A percentile compares a stretch with the other conserved stretches of the same genome.
Conservation (phyloP, 352 stramenopile species). For the Peronospora destructor region DNA sequence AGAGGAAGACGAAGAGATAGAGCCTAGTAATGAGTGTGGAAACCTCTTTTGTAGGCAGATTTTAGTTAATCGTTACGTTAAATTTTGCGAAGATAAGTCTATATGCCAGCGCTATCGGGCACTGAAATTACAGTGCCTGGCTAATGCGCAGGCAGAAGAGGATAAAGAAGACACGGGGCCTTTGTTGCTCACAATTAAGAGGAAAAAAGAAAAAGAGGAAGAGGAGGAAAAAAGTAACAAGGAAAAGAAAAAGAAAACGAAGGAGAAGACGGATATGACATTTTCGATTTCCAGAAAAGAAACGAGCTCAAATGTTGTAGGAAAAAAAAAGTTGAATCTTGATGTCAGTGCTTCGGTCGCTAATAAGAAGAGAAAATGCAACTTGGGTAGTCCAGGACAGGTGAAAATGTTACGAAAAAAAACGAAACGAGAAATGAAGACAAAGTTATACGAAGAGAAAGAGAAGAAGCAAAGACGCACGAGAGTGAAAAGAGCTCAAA, state of each 20-base stretch:
- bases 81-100: conserved; percentile 41
- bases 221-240: conserved; percentile 7
- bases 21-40: conserved; percentile 19
- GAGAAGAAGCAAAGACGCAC: conserved; percentile 19
- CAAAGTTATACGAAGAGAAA: conserved; percentile 3
- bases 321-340: conserved; percentile 5
- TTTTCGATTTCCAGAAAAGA: conserved; percentile 32
- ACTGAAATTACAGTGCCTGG: conserved; percentile 41
- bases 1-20: conserved; percentile 2
- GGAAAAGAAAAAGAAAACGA: conserved; percentile 7
- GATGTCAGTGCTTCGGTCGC: not conserved
- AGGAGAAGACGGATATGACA: conserved; percentile 3
- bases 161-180: conserved; percentile 16
- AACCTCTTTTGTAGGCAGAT: conserved; percentile 51
- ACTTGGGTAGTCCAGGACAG: conserved; percentile 4
- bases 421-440: conserved; percentile 4
- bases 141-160: conserved; percentile 19
- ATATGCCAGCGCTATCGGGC: conserved; percentile 54
- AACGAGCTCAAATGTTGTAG: conserved; percentile 10
- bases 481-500: conserved; percentile 11
- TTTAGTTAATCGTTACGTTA: conserved; percentile 34
- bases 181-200: conserved; percentile 6
- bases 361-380: conserved; percentile 3
- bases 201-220: conserved; percentile 8
- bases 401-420: conserved; percentile 9